Base-by-base conservation (phyloP, 2,329 filamentous ascomycete genomes). In the Xylaria sp. region DNA sequence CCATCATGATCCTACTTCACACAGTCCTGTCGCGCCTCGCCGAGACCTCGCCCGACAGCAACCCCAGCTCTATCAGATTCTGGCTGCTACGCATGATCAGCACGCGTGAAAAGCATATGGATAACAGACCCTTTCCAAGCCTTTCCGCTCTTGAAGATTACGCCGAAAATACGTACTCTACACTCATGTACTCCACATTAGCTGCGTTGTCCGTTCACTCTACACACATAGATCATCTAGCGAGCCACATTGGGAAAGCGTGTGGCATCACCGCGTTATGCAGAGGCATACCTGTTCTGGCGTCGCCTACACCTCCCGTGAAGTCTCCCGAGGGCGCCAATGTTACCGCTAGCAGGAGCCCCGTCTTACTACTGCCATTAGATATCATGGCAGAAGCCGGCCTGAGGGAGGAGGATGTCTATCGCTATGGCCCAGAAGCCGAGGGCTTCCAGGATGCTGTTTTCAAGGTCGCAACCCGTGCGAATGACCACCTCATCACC, bases 401-500 rank as follows among this genome's bases (percentile, higher is more conserved):
- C 1, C 84, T 98, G 0, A 87, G 87, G 54, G 94, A 98, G 74
- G 95, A 99, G 74, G 91, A 97, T 43, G 89, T 99, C 0, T 91
- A 96, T 62, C 85, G 94, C 8, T 83, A 88, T 41, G 94, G 93
- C 0, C 87, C 90, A 0, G 79, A 86, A n/a, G 94, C 94, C 0
- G 82, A 87, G 0, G 93, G 93, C 0, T 81, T 98, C 17, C 88
- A 90, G 63, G 94, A 99, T 75, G 94, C 93, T 3, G 87, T 98
- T 0, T 99, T 98, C 76, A 85, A 87, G 3, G 92, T 99, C 13
- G 95, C 95, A 0, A 99, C 95, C 0, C 86, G 94, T 37, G 95
- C 95, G 6, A 96, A 96, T 72, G 95, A 99, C 74, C 95, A 99
- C 76, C 81, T 99, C 33, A 96, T 97, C 68, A 98, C 94, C 0